These are phyloP conservation scores for Omphalotus olearius DNA, from an alignment of 1,284 basidiomycete species.

Conservation along the genomic window DNA sequence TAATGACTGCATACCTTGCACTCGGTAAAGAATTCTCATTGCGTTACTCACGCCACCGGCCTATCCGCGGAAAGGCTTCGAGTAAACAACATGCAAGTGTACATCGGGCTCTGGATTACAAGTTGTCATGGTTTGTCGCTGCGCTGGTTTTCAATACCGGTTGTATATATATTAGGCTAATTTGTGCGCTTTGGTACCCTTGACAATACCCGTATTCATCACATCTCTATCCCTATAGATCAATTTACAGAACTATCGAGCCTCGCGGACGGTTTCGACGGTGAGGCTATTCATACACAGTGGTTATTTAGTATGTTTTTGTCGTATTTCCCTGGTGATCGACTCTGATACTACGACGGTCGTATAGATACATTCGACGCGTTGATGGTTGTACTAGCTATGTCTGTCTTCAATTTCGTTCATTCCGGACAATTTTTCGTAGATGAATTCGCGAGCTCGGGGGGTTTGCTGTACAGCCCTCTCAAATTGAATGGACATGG, in stretches of 20 bases:
- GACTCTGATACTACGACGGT: no score
- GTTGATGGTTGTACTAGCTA: conserved; percentile 3
- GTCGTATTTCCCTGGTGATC: not conserved
- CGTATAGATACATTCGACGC: conserved; percentile 2
- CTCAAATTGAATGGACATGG: no score
- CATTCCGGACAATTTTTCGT: not conserved
- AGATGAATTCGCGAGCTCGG: not conserved
- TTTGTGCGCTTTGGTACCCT: no score
- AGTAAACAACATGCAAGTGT: no score
- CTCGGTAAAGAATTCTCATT: not conserved
- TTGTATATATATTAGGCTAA: not conserved
- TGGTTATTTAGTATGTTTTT: conserved; percentile 2
- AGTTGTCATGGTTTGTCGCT: not conserved
- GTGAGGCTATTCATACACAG: conserved; percentile 2
- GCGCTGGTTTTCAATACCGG: not conserved
- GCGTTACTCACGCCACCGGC: not conserved
- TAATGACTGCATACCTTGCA: not conserved
- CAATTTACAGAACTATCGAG: conserved; percentile 3
- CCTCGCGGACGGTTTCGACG: conserved; percentile 5
- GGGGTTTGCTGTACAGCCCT: no score
- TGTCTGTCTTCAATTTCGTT: not conserved
- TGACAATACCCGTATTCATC: no score
- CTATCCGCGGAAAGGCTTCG: not conserved
- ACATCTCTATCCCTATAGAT: not conserved
- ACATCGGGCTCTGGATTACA: not conserved